phyloP scores from a whole-genome alignment of 2,329 filamentous ascomycete species.

The Lizonia empirigonia region DNA sequence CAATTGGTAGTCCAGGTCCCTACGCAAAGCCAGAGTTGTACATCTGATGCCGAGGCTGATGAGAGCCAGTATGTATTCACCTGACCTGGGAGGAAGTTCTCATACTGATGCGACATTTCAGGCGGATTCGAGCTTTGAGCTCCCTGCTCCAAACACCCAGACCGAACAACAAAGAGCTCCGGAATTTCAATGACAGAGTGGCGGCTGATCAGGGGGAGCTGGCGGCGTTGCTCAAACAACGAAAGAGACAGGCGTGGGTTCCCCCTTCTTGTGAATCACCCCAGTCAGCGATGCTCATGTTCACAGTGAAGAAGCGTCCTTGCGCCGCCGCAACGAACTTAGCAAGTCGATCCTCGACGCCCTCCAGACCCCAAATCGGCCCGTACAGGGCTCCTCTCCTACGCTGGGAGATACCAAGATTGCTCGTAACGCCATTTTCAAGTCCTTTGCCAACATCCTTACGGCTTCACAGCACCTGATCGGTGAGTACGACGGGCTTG shows the following conservation, averaged over 20 bases:
- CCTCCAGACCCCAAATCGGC: conserved; percentile 22
- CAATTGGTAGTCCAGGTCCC: neutral
- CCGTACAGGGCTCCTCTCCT: neutral
- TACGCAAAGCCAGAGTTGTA: conserved; percentile 6
- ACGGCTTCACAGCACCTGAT: conserved; percentile 26
- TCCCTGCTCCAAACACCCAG: conserved; percentile 28
- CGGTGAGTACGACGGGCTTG: conserved; percentile 32
- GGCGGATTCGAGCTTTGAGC: conserved; percentile 28
- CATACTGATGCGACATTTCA: conserved; percentile 13
- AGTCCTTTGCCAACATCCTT: conserved; percentile 19
- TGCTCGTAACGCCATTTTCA: conserved; percentile 22
- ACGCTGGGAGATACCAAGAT: conserved; percentile 24
- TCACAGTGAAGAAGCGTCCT: conserved; percentile 24
- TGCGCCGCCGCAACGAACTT: conserved; percentile 30
- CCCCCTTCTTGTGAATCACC: neutral
- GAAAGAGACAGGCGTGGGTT: conserved; percentile 30
- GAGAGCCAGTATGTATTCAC: conserved; percentile 34
- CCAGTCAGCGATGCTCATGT: neutral
- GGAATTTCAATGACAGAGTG: conserved; percentile 29
- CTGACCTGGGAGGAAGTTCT: too few relatives aligned
- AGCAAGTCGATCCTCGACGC: conserved; percentile 24
- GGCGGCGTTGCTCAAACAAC: conserved; percentile 25
- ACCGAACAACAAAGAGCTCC: conserved; percentile 28
- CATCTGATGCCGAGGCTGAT: conserved; percentile 19
- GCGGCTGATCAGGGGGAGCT: conserved; percentile 23